Base-by-base conservation (phyloP, 192 early-diverging fungal species). In the Glomus cerebriforme region DNA sequence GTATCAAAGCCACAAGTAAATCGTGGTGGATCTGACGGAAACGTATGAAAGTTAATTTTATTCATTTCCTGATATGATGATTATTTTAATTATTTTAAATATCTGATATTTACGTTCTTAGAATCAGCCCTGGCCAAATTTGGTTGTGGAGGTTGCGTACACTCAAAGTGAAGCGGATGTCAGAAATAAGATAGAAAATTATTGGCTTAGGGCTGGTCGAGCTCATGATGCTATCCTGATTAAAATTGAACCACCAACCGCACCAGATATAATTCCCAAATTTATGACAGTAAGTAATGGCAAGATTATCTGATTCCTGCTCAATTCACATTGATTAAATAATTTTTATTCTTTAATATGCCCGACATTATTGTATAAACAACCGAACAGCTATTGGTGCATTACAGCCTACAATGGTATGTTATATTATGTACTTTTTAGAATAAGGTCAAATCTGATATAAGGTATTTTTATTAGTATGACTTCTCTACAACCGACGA, bases 1-100 rank as follows among this genome's bases (percentile, higher is more conserved):
- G n/a, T n/a, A n/a, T 4, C 17, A 72, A 72, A 72, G 7, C 70
- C 34, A 39, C 70, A 49, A 27, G 70, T 39, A 34, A 35, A 35
- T 35, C 34, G 34, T 35, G 69, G 69, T 71, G 69, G 69, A 71
- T 71, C 69, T 71, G 69, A 71, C 31, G 69, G 69, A 71, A 34
- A 34, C 31, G 69, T 71, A 71, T 71, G 35, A 71, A 22, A 71
- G 17, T 71, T 71, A 12, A 71, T 32, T 31, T 71, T 31, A 43
- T 71, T 71, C 35, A 13, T 31, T 35, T 35, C 34, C 34, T 35
- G 34, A 35, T 35, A 35, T 43, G 10, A 17, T 47, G 31, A 71
- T 71, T 71, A 39, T 71, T 22, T 73, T 49, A 35, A 71, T 71
- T 71, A 39, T 71, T 22, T 73, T 49, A 35, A 73, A 47, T 32